Conservation (phyloP, 345 rosid species). For the Clausena lansium region DNA sequence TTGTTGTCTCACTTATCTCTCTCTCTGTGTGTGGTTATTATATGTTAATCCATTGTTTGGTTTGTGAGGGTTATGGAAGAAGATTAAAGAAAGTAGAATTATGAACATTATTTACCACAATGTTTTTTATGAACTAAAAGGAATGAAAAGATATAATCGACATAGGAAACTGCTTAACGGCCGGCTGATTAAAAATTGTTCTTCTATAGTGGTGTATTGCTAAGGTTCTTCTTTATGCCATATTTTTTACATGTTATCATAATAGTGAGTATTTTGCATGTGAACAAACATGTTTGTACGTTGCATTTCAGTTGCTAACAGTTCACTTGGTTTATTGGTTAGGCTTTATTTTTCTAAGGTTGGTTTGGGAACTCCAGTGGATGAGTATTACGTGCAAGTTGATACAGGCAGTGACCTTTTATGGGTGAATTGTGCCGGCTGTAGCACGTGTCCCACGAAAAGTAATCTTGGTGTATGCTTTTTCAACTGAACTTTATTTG, state of each 20-base stretch:
- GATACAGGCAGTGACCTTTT: slow-evolving; percentile 93
- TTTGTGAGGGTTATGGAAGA: neutral
- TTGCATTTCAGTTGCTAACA: slow-evolving; percentile 16
- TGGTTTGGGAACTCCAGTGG: slow-evolving; percentile 69
- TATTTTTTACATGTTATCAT: neutral
- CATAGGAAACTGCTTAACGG: neutral
- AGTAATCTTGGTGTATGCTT: slow-evolving; percentile 71
- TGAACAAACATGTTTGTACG: neutral
- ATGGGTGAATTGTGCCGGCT: slow-evolving; percentile 79
- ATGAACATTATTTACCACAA: neutral
- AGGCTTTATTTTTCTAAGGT: slow-evolving; percentile 79
- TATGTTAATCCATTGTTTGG: neutral
- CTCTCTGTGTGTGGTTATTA: neutral
- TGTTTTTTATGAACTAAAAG: neutral
- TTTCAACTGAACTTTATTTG: slow-evolving; percentile 10
- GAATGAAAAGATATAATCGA: neutral
- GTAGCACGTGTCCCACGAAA: slow-evolving; percentile 64
- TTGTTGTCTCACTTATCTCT: neutral
- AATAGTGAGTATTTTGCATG: neutral
- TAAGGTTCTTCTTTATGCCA: neutral
- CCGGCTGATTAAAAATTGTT: no score
- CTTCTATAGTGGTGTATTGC: neutral
- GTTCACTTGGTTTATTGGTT: slow-evolving; percentile 25
- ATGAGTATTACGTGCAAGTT: slow-evolving; percentile 79
- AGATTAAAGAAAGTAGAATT: neutral